These are phyloP conservation scores for Colletotrichum zoysiae DNA, from an alignment of 2,329 filamentous ascomycete genomes.

Conservation along the genomic window DNA sequence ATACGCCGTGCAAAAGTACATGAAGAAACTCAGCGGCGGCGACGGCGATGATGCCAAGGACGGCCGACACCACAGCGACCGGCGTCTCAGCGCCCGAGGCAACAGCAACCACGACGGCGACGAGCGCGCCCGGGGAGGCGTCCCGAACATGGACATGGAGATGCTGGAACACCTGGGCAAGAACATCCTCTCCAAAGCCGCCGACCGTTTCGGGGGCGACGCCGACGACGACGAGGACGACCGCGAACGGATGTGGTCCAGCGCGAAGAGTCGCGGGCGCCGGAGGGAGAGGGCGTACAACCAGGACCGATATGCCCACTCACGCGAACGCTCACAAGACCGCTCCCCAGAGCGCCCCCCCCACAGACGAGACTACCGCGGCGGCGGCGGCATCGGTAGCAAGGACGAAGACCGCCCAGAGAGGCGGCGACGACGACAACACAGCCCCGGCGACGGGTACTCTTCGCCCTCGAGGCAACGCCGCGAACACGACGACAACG, in stretches of 20 bases:
- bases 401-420: slow-evolving; percentile 1
- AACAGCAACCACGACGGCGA: background rate
- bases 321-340: slow-evolving; percentile 19
- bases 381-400: background rate
- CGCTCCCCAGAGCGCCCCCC: slow-evolving; percentile 1
- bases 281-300: slow-evolving; percentile 5
- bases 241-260: background rate
- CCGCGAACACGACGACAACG: background rate
- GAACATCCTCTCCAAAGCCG: slow-evolving; percentile 33
- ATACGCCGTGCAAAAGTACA: slow-evolving; percentile 38
- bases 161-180: slow-evolving; percentile 35
- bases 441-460: slow-evolving; percentile 3
- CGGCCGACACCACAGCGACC: slow-evolving; percentile 2
- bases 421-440: slow-evolving; percentile 8
- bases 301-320: background rate
- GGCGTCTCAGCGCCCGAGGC: slow-evolving; percentile 8
- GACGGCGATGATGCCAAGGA: slow-evolving; percentile 5
- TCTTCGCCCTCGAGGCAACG: slow-evolving; percentile 1
- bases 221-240: background rate
- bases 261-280: background rate
- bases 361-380: background rate
- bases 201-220: slow-evolving; percentile 23
- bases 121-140: slow-evolving; percentile 22
- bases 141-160: slow-evolving; percentile 35
- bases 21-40: slow-evolving; percentile 10